phyloP scores from a whole-genome alignment of 129 eudicot species.

The Gnaphalium uliginosum region DNA sequence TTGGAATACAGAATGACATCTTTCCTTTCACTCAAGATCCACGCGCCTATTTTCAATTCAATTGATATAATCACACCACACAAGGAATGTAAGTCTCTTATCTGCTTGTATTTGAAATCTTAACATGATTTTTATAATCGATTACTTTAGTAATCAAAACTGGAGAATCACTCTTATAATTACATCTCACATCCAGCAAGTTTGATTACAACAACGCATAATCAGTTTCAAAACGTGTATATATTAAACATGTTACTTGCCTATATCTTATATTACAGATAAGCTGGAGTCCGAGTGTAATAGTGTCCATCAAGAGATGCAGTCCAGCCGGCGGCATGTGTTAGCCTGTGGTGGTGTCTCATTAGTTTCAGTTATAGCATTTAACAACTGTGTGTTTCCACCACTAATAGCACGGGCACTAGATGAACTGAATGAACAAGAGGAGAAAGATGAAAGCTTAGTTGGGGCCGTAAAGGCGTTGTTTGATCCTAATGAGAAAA shows the following conservation, averaged over 20 bases:
- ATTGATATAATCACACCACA: conserved; percentile 25
- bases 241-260: no score
- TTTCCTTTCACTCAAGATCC: conserved; percentile 39
- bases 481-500: conserved; percentile 89
- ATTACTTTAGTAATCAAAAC: no score
- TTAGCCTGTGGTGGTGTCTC: conserved; percentile 37
- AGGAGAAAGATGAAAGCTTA: conserved; percentile 60
- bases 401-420: conserved; percentile 55
- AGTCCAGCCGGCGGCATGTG: conserved; percentile 43
- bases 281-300: conserved; percentile 34
- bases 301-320: conserved; percentile 20
- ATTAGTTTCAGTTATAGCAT: conserved; percentile 33
- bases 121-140: no score
- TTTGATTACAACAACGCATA: no score
- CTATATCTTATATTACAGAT: conserved; percentile 36
- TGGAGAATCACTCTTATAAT: no score
- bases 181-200: not conserved
- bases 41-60: conserved; percentile 27
- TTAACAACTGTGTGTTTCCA: conserved; percentile 27
- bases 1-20: conserved; percentile 38
- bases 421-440: conserved; percentile 34
- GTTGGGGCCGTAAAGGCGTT: conserved; percentile 65
- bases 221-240: no score
- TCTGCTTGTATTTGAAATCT: not conserved
- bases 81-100: conserved; percentile 37